These are phyloP conservation scores for Ustilago xerochloae DNA, from an alignment of 1,284 basidiomycete genomes.

Conservation along the genomic window DNA sequence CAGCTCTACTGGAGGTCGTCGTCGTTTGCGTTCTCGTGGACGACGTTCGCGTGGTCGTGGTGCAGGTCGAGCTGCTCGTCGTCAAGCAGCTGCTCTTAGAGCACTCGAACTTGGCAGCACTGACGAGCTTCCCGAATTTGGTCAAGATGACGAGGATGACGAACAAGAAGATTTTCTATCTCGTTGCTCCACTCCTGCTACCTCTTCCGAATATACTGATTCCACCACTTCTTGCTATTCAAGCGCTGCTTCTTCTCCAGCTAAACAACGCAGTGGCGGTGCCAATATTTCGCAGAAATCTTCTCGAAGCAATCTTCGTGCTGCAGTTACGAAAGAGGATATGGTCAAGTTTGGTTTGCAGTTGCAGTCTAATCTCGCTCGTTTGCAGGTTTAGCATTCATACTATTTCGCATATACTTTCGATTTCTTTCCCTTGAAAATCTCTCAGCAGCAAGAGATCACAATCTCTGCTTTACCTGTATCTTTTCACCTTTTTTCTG, in stretches of 20 bases:
- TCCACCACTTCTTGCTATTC: conserved; percentile 16
- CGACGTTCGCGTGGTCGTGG: conserved; percentile 55
- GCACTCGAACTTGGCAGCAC: conserved; percentile 26
- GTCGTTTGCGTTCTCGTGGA: conserved; percentile 46
- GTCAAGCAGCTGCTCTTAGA: conserved; percentile 49
- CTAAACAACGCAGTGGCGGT: background rate
- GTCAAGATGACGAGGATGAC: conserved; percentile 2
- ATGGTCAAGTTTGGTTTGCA: conserved; percentile 4
- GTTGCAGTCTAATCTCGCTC: background rate
- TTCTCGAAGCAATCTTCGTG: background rate
- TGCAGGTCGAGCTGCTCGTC: conserved; percentile 52
- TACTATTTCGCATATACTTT: background rate
- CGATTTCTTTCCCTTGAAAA: too few relatives aligned
- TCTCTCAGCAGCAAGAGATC: too few relatives aligned
- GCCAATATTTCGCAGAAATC: background rate
- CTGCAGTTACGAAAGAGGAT: background rate
- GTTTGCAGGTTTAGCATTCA: background rate
- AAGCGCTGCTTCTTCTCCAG: conserved; percentile 9
- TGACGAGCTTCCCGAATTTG: conserved; percentile 23
- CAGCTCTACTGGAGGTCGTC: background rate
- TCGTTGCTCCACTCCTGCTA: conserved; percentile 30
- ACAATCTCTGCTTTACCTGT: too few relatives aligned
- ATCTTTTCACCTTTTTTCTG: too few relatives aligned
- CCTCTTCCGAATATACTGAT: conserved; percentile 17
- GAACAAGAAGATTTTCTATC: conserved; percentile 15